A percentile compares a stretch with the other conserved stretches of the same genome.
These are phyloP conservation scores for Samsoniella hepiali DNA, from an alignment of 2,329 filamentous ascomycete genomes.

Conservation along the genomic window DNA sequence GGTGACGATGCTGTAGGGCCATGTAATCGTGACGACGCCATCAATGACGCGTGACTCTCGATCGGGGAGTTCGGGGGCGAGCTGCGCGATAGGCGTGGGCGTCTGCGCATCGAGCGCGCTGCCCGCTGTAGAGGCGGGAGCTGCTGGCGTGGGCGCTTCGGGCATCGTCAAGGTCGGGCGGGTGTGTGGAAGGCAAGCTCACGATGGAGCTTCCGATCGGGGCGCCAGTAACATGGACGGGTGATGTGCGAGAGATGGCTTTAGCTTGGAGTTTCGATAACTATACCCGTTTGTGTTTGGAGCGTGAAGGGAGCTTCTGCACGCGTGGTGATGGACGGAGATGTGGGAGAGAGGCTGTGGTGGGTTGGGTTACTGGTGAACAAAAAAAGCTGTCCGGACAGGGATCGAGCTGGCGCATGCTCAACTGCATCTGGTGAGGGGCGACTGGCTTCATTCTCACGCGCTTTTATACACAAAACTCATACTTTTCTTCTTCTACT, in stretches of 20 bases:
- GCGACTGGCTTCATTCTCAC: no score
- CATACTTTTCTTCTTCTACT: no score
- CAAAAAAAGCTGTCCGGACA: no score
- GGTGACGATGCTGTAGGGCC: slow-evolving; percentile 83
- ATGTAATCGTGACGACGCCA: slow-evolving; percentile 78
- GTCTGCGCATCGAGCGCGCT: slow-evolving; percentile 26
- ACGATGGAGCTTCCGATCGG: slow-evolving; percentile 15
- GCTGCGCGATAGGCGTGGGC: slow-evolving; percentile 53
- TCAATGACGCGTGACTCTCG: slow-evolving; percentile 49
- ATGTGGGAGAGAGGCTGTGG: slow-evolving; percentile 11
- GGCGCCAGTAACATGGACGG: neutral
- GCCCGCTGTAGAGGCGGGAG: neutral
- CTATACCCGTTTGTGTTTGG: neutral
- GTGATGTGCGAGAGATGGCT: no score
- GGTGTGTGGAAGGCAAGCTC: slow-evolving; percentile 9
- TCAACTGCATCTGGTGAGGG: no score
- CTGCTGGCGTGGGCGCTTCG: slow-evolving; percentile 13
- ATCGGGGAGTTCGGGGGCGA: slow-evolving; percentile 47
- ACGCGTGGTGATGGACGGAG: neutral
- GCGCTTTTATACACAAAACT: no score
- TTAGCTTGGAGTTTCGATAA: neutral
- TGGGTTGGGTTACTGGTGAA: neutral
- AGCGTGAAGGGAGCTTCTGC: neutral
- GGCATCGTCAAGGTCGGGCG: slow-evolving; percentile 10
- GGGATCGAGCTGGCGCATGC: no score